Evolutionary conservation across 169 alveolate genomes (phyloP), one percentile per base, ranked within the genome.

Genomic region (Cryptosporidium tyzzeri): DNA sequence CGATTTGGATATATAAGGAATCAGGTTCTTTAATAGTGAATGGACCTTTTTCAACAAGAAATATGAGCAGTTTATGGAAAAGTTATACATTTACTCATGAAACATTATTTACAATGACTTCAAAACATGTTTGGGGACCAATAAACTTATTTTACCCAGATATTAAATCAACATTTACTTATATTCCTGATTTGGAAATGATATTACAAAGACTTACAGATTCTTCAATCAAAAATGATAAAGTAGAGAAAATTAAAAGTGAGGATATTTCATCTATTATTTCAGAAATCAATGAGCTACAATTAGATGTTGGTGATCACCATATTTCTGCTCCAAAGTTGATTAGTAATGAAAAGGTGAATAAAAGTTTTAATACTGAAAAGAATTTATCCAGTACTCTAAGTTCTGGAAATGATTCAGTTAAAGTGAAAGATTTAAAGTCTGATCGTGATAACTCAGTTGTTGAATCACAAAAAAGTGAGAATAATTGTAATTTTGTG

Each of bases 1-100:
- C 86, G 21, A 33, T 74, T 10, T 74, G 86, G 86, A 23, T 74
- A 33, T 74, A 55, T 33, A 74, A 58, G 21, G 86, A 74, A 6
- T 26, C 39, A 10, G 55, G 55, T 39, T 35, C 70, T 33, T 29
- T 21, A 23, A 61, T 29, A 7, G 55, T 74, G 26, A 37, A 55
- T 58, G 86, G 86, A 21, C 67, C 73, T 1, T 58, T 39, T 33
- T 58, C 86, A 35, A 58, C 86, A 14, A 74, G 58, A 3, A 44
- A 74, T 0, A 74, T 74, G 86, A 53, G 55, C 10, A 61, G 29
- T 37, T 74, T 53, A 26, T 55, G 73, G 70, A 61, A 74, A 10
- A 44, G 45, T 74, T 33, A 39, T 58, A 39, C 50, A 35, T 55
- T 74, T 23, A 55, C 73, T 33, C 53, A 74, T n/a, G 14, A 26